Percentiles rank a stretch among this genome's conserved stretches.
phyloP scores from a whole-genome alignment of 2,329 filamentous ascomycete genomes.

The Fusarium sp. region DNA sequence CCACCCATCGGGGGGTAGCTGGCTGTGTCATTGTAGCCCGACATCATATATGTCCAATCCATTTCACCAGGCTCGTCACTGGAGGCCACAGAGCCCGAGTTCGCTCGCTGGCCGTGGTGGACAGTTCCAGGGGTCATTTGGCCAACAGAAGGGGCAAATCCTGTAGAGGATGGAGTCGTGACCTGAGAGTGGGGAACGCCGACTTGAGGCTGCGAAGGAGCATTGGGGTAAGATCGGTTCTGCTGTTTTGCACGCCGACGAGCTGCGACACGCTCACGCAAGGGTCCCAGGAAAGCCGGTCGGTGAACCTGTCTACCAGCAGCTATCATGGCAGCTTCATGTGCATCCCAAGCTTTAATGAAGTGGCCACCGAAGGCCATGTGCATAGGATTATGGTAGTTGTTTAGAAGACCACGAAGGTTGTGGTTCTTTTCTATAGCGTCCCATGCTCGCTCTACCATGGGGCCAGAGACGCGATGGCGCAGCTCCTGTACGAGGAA shows the following conservation, averaged over 20 bases:
- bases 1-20: slow-evolving; percentile 50
- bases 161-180: slow-evolving; percentile 49
- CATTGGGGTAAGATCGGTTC: slow-evolving; percentile 45
- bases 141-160: slow-evolving; percentile 51
- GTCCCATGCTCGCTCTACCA: slow-evolving; percentile 71
- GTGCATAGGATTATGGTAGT: slow-evolving; percentile 68
- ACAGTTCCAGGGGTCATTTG: slow-evolving; percentile 25
- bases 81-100: slow-evolving; percentile 40
- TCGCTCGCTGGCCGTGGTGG: slow-evolving; percentile 18
- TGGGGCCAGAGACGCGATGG: slow-evolving; percentile 64
- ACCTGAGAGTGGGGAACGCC: slow-evolving; percentile 42
- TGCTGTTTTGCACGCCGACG: slow-evolving; percentile 50
- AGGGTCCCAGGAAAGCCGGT: slow-evolving; percentile 62
- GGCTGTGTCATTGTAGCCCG: slow-evolving; percentile 55
- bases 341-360: slow-evolving; percentile 73
- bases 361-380: slow-evolving; percentile 69
- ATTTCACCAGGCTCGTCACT: slow-evolving; percentile 55
- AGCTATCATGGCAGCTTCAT: slow-evolving; percentile 62
- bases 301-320: slow-evolving; percentile 59
- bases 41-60: slow-evolving; percentile 65
- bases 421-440: slow-evolving; percentile 69
- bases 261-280: slow-evolving; percentile 61
- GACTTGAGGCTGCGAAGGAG: slow-evolving; percentile 43
- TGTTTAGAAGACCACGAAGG: slow-evolving; percentile 62
- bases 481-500: slow-evolving; percentile 70